Evolutionary conservation across 2,329 filamentous ascomycete species (phyloP).

Genomic region (Macrophomina pseudophaseolina): DNA sequence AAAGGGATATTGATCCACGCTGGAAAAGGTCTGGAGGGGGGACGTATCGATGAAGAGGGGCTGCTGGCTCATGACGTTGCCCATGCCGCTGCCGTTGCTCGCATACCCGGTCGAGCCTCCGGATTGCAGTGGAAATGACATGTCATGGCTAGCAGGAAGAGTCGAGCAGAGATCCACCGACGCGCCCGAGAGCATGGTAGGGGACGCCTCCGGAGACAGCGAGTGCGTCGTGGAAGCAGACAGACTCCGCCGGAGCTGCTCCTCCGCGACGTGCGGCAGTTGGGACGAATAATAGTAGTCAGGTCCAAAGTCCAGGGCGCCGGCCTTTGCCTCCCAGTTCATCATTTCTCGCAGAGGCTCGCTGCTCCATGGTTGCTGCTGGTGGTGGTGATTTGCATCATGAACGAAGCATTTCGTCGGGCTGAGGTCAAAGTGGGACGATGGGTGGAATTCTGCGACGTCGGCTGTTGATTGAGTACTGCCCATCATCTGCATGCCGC

Average conservation of each 20-base stretch:
- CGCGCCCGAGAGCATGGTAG: constrained; percentile 3
- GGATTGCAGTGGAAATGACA: constrained; percentile 14
- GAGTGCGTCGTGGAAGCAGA: constrained; percentile 22
- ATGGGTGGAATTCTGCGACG: constrained; percentile 1
- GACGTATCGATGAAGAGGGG: constrained; percentile 24
- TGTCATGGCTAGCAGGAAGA: constrained; percentile 11
- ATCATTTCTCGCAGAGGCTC: constrained; percentile 12
- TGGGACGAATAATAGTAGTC: constrained; percentile 12
- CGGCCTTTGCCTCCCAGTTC: constrained; percentile 23
- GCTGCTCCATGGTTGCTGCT: constrained; percentile 20
- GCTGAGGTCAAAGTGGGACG: constrained; percentile 19
- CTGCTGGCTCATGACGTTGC: constrained; percentile 12
- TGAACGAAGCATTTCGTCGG: constrained; percentile 10
- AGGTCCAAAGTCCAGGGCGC: constrained; percentile 19
- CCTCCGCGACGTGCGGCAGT: constrained; percentile 14
- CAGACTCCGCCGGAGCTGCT: constrained; percentile 22
- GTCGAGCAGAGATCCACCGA: constrained; percentile 16
- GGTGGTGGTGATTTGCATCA: constrained; percentile 2
- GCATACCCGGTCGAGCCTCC: neutral
- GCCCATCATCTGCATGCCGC: constrained; percentile 18
- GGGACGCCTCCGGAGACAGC: constrained; percentile 19
- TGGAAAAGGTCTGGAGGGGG: constrained; percentile 6
- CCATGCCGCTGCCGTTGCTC: neutral
- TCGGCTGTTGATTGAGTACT: neutral
- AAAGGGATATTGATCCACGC: constrained; percentile 12